Evolutionary conservation across 2,329 filamentous ascomycete species (phyloP).

Genomic region (Triangularia setosa): DNA sequence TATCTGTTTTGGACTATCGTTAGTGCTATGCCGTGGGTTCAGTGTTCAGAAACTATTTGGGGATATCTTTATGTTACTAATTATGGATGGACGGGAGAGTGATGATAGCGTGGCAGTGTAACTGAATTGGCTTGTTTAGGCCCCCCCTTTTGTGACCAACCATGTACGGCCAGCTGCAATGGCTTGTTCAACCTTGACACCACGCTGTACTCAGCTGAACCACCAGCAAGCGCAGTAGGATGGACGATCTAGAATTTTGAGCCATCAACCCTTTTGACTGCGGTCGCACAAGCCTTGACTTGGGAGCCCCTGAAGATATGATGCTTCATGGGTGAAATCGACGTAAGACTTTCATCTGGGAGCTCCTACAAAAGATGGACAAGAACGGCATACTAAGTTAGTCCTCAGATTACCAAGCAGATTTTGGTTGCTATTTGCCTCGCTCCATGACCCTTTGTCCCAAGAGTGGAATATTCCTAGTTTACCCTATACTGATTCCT

Average conservation of each 20-base stretch:
- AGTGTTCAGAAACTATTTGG: background rate
- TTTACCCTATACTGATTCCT: background rate
- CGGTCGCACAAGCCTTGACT: background rate
- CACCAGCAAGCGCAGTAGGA: background rate
- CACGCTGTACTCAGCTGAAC: background rate
- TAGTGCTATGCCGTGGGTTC: background rate
- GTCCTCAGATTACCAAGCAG: too few species aligned
- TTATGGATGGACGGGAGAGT: background rate
- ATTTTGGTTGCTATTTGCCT: too few species aligned
- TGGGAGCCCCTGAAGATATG: too few species aligned
- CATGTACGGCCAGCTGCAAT: background rate
- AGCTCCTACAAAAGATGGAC: too few species aligned
- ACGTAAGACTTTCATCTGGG: too few species aligned
- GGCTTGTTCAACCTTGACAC: background rate
- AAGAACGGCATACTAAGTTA: too few species aligned
- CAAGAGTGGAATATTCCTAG: too few species aligned
- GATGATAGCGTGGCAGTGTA: background rate
- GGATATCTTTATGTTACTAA: background rate
- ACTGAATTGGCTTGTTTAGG: background rate
- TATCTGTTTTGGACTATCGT: background rate
- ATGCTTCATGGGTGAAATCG: too few species aligned
- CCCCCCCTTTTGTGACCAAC: background rate
- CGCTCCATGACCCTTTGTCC: too few species aligned
- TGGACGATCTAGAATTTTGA: background rate
- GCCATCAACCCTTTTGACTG: background rate